Base-by-base conservation (phyloP, 768 basidiomycete genomes). In the Cystofilobasidium capitatum region DNA sequence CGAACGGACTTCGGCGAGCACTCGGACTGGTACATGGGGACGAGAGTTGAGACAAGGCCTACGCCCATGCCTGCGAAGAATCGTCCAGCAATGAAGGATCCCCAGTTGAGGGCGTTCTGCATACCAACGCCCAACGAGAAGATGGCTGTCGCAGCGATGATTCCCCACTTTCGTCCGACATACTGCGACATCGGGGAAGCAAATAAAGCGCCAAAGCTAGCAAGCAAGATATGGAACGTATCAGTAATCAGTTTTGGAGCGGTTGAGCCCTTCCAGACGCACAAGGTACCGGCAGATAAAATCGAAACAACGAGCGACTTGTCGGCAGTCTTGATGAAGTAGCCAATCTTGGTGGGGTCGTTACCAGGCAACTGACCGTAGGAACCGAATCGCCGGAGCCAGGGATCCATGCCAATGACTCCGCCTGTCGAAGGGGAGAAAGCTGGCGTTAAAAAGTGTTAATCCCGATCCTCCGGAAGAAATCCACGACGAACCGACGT, bases 231-330 rank as follows among this genome's bases (percentile, higher is more conserved):
- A 22, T n/a, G 36, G 20, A 40, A n/a, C 20, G 31, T 39, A 57
- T 29, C n/a, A 62, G n/a, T 47, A 14, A 49, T 3, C 6, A 47
- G 6, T 29, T 29, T 45, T 29, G 5, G 40, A 36, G 60, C 0
- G 49, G 69, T 17, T 70, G 63, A 36, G 71, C 70, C 20, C 69
- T n/a, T n/a, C n/a, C n/a, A 10, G 24, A 47, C 71, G 59, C 78
- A 75, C 72, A 79, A 79, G 9, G 76, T 79, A 70, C 78, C 78
- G 42, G 78, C 78, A 16, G 76, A 77, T 24, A 79, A 73, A 67
- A 79, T 77, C 37, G 77, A 78, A 42, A 76, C 76, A 72, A 78
- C 76, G 69, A 77, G 72, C 14, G 77, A 77, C 45, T 75, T 74
- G 61, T 75, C 39, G 54, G 61, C 22, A 8, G 58, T 59, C n/a